Conservation (phyloP, 208 protist species). For the Angomonas deanei region DNA sequence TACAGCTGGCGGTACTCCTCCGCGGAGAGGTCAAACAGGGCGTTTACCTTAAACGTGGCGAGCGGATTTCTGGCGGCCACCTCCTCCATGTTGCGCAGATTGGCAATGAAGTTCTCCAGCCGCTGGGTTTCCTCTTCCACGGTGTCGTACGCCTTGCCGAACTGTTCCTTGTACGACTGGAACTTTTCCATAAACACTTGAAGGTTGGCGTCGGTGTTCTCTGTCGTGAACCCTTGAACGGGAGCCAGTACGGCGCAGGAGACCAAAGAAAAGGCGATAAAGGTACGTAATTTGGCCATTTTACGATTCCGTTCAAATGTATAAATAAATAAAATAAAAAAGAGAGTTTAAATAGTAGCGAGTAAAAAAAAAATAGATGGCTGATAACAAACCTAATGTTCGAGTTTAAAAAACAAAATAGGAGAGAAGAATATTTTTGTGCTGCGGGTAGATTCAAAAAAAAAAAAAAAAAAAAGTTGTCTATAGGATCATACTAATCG, state of each 20-base stretch:
- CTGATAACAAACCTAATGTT: not conserved
- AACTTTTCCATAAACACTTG: slow-evolving; percentile 25
- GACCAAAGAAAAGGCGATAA: not conserved
- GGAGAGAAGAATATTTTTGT: not conserved
- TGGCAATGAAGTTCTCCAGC: slow-evolving; percentile 50
- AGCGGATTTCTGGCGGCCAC: slow-evolving; percentile 49
- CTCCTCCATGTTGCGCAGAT: slow-evolving; percentile 30
- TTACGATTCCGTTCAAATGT: no score
- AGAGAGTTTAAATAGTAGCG: not conserved
- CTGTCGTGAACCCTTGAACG: not conserved
- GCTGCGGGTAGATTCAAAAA: not conserved
- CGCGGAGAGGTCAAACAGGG: slow-evolving; percentile 38
- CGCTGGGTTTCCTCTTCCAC: slow-evolving; percentile 44
- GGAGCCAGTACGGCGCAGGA: not conserved
- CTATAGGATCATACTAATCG: not conserved
- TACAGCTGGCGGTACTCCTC: slow-evolving; percentile 40
- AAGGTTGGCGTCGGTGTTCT: not conserved
- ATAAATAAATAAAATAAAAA: no score
- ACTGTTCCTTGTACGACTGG: slow-evolving; percentile 56
- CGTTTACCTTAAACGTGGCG: slow-evolving; percentile 33
- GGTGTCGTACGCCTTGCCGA: slow-evolving; percentile 58
- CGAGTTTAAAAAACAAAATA: not conserved
- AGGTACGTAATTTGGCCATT: not conserved
- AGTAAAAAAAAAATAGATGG: not conserved
- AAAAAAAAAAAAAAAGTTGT: not conserved